These are phyloP conservation scores for Tylopilus sp. DNA, from an alignment of 768 basidiomycete genomes.

Conservation along the genomic window DNA sequence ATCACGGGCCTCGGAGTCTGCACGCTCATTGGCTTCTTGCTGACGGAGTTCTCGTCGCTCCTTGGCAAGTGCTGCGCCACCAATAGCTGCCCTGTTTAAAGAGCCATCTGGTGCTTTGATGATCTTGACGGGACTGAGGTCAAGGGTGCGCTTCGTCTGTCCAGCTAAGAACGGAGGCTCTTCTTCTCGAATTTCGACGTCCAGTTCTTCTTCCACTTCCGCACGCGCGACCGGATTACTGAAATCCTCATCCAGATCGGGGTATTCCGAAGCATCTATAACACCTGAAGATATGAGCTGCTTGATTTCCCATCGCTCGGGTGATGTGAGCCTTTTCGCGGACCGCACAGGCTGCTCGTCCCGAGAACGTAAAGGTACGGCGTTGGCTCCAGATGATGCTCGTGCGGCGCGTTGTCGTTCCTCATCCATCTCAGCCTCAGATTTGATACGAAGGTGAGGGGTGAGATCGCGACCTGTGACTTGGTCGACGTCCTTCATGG, in stretches of 20 bases:
- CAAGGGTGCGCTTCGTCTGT: slow-evolving; percentile 92
- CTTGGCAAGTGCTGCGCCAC: slow-evolving; percentile 90
- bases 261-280: slow-evolving; percentile 89
- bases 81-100: slow-evolving; percentile 90
- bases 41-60: slow-evolving; percentile 92
- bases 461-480: slow-evolving; percentile 84
- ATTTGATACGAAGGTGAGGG: slow-evolving; percentile 91
- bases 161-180: slow-evolving; percentile 95
- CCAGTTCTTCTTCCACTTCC: slow-evolving; percentile 94
- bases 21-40: slow-evolving; percentile 91
- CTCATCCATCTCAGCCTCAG: slow-evolving; percentile 90
- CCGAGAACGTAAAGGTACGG: slow-evolving; percentile 68
- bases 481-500: slow-evolving; percentile 99
- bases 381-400: slow-evolving; percentile 79
- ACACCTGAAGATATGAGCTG: slow-evolving; percentile 96
- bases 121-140: slow-evolving; percentile 95
- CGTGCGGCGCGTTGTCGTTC: slow-evolving; percentile 61
- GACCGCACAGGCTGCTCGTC: slow-evolving; percentile 57
- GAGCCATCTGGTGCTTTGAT: slow-evolving; percentile 99
- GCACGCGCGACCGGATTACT: slow-evolving; percentile 70
- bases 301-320: slow-evolving; percentile 99
- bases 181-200: slow-evolving; percentile 95
- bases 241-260: slow-evolving; percentile 86
- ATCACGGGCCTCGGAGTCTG: slow-evolving; percentile 91
- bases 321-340: slow-evolving; percentile 88